Percentiles rank a stretch among this genome's conserved stretches.
phyloP scores from a whole-genome alignment of 345 rosid genomes.

The Acer yangbiense region DNA sequence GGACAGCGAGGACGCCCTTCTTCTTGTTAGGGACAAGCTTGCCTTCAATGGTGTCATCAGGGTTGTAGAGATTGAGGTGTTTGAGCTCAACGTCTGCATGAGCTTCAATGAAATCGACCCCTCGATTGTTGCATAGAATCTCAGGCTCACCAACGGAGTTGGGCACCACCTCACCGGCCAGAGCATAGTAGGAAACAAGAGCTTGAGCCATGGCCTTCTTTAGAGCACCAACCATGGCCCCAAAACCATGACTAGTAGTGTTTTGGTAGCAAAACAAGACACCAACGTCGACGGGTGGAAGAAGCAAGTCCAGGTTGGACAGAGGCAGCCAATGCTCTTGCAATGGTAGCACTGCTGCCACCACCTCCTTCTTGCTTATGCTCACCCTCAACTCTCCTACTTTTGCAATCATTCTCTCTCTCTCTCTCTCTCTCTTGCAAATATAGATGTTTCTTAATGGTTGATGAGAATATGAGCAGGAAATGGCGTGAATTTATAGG shows the following conservation, averaged over 20 bases:
- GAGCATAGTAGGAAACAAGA: constrained; percentile 70
- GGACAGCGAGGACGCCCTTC: constrained; percentile 65
- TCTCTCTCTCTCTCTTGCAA: no score
- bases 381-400: constrained; percentile 36
- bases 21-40: constrained; percentile 62
- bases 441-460: neutral
- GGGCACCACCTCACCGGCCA: constrained; percentile 64
- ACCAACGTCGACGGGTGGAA: constrained; percentile 67
- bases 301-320: constrained; percentile 83
- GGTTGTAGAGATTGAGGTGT: constrained; percentile 62
- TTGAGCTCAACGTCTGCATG: constrained; percentile 54
- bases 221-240: constrained; percentile 37
- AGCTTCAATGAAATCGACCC: constrained; percentile 75
- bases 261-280: constrained; percentile 67
- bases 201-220: constrained; percentile 66
- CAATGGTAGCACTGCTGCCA: constrained; percentile 66
- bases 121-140: constrained; percentile 80
- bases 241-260: constrained; percentile 20
- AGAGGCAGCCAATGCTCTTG: constrained; percentile 83
- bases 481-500: neutral
- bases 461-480: neutral
- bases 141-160: constrained; percentile 75
- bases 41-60: constrained; percentile 63
- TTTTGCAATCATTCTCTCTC: constrained; percentile 11
- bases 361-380: constrained; percentile 49